Evolutionary conservation across 106 monocot species (phyloP), one percentile per base, ranked within the genome.

Genomic region (Iris macrosiphon): DNA sequence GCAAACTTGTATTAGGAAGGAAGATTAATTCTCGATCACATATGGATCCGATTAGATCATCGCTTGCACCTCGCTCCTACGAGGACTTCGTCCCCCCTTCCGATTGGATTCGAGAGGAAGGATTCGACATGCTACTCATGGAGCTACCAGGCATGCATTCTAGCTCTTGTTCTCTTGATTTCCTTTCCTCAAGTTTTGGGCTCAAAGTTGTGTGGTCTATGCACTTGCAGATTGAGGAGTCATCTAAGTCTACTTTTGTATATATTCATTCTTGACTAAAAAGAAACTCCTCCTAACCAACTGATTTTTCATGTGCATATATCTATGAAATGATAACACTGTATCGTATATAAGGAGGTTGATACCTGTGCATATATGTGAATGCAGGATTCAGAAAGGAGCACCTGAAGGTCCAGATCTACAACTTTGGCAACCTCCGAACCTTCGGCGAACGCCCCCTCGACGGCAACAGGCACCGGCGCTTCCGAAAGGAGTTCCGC

Each of bases 331-430:
- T n/a, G n/a, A n/a, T n/a, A n/a, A n/a, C n/a, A n/a, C n/a, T n/a
- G n/a, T n/a, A n/a, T n/a, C n/a, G n/a, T n/a, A n/a, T n/a, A n/a
- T n/a, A n/a, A n/a, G n/a, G n/a, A n/a, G n/a, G n/a, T n/a, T n/a
- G n/a, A n/a, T n/a, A n/a, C n/a, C n/a, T n/a, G n/a, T n/a, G n/a
- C n/a, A n/a, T n/a, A n/a, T n/a, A n/a, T n/a, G n/a, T n/a, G n/a
- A n/a, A 58, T 26, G 30, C 40, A 72, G 71, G 57, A 16, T 72
- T 57, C 57, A 64, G 22, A 22, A 64, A 64, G 40, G 63, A 72
- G 57, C 56, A 72, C 1, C 18, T 72, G 13, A 72, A 17, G 37
- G 57, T 72, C 7, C 63, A 57, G 31, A 11, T 63, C 6, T 47
- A 41, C 57, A 41, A 64, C 47, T 25, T 2, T 9, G 57, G 71